Evolutionary conservation across 2,329 filamentous ascomycete species (phyloP).

Genomic region (Fusarium albidum): DNA sequence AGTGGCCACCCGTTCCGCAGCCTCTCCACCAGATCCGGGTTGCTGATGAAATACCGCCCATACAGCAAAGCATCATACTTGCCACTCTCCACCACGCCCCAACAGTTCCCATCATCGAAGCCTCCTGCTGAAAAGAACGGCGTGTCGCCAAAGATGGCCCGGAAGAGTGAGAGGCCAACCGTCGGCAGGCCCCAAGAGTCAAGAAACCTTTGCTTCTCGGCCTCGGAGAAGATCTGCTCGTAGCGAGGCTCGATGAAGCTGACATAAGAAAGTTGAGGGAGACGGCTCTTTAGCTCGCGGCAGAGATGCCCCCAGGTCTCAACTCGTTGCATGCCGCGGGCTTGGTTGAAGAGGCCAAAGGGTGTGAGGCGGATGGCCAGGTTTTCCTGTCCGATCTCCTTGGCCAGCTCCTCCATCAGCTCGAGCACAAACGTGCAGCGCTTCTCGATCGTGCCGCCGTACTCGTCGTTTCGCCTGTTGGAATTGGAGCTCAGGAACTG

Average conservation of each 20-base stretch:
- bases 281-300: slow-evolving; percentile 53
- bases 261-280: slow-evolving; percentile 59
- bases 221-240: slow-evolving; percentile 59
- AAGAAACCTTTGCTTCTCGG: slow-evolving; percentile 59
- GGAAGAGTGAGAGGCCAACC: slow-evolving; percentile 56
- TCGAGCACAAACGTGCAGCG: slow-evolving; percentile 62
- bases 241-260: slow-evolving; percentile 64
- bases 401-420: slow-evolving; percentile 55
- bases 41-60: slow-evolving; percentile 57
- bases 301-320: slow-evolving; percentile 63
- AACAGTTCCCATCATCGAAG: slow-evolving; percentile 59
- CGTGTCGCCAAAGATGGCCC: slow-evolving; percentile 58
- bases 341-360: slow-evolving; percentile 61
- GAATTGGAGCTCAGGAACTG: slow-evolving; percentile 49
- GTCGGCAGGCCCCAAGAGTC: slow-evolving; percentile 55
- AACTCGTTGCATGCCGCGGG: slow-evolving; percentile 57
- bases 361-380: slow-evolving; percentile 56
- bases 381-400: slow-evolving; percentile 54
- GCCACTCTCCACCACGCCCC: slow-evolving; percentile 53
- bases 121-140: slow-evolving; percentile 66
- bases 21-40: slow-evolving; percentile 56
- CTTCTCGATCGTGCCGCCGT: slow-evolving; percentile 45
- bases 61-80: slow-evolving; percentile 57
- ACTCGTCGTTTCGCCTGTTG: slow-evolving; percentile 48
- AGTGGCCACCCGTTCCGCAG: slow-evolving; percentile 51